Conservation (phyloP, 352 stramenopile species). For the Pythium dissimile region DNA sequence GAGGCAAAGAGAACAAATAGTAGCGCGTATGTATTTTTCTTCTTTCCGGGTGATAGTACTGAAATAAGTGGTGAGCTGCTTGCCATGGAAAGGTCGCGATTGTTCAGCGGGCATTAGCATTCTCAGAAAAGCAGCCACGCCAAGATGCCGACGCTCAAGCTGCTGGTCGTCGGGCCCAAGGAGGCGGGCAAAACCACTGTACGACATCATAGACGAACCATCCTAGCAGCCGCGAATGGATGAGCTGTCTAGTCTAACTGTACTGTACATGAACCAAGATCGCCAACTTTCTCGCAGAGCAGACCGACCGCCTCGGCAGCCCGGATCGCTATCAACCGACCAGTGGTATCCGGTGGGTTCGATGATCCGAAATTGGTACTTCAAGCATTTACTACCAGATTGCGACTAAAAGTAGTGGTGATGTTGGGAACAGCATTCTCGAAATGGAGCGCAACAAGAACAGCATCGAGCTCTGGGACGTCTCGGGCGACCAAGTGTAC, state of each 20-base stretch:
- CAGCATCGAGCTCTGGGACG: slow-evolving; percentile 81
- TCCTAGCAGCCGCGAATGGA: no score
- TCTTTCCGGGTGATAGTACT: no score
- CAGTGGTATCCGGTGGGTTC: slow-evolving; percentile 43
- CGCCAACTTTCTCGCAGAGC: slow-evolving; percentile 75
- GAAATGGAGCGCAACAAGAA: slow-evolving; percentile 65
- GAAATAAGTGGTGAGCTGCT: not conserved
- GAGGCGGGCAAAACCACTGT: slow-evolving; percentile 78
- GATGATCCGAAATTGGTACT: no score
- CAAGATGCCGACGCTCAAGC: slow-evolving; percentile 62
- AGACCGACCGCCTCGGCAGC: slow-evolving; percentile 49
- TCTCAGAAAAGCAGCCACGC: not conserved
- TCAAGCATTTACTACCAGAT: no score
- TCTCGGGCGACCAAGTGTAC: slow-evolving; percentile 77
- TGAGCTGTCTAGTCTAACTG: no score
- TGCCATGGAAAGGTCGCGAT: slow-evolving; percentile 14
- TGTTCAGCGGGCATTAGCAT: not conserved
- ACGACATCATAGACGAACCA: no score
- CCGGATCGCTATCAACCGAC: slow-evolving; percentile 71
- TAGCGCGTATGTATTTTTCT: slow-evolving; percentile 1
- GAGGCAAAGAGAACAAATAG: not conserved
- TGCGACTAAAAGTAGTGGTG: no score
- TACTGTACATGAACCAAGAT: slow-evolving; percentile 36
- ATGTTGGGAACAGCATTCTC: slow-evolving; percentile 65
- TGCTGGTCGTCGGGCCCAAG: slow-evolving; percentile 78